Base-by-base conservation (phyloP, 306 rosid genomes). In the Abrus precatorius region DNA sequence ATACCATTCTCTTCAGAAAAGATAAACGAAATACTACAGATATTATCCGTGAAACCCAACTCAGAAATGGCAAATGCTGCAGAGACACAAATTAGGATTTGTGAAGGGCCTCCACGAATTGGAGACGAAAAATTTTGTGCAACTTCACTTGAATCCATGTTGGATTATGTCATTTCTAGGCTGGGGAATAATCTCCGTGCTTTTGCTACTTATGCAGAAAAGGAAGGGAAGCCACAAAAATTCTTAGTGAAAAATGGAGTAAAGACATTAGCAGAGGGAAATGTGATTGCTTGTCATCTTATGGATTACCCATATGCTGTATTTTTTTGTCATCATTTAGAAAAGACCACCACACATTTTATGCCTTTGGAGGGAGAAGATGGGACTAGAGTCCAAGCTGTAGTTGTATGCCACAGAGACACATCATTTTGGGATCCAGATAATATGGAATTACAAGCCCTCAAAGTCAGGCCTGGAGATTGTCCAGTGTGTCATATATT, bases 311-410 rank as follows among this genome's bases (percentile, higher is more conserved):
- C 70, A 1, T 14, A 40, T 64, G 13, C 38, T 36, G 49, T 64
- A 0, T 64, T 38, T 14, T 7, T 6, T 0, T 64, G 69, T 64
- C 69, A 64, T 7, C 0, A n/a, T 5, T 0, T 64, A 38, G 2
- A 0, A n/a, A 38, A 64, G 7, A n/a, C 49, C 3, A 38, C 8
- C 7, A 12, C 48, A 7, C 5, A 64, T 38, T 64, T 64, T 38
- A 14, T 64, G 47, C 69, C 69, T 64, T 40, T 64, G 9, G 69
- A 38, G 13, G 63, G 63, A 57, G 63, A 57, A 57, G 63, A 57
- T 57, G 63, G 69, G 3, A 9, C 47, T 13, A 64, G 69, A 64
- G 49, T 64, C 3, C 36, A 64, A 64, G 69, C 10, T 10, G 1
- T 61, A 7, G 27, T 45, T 61, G 8, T 12, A 4, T 61, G 68